These are phyloP conservation scores for Vishniacozyma victoriae DNA, from an alignment of 768 basidiomycete genomes.

Conservation along the genomic window DNA sequence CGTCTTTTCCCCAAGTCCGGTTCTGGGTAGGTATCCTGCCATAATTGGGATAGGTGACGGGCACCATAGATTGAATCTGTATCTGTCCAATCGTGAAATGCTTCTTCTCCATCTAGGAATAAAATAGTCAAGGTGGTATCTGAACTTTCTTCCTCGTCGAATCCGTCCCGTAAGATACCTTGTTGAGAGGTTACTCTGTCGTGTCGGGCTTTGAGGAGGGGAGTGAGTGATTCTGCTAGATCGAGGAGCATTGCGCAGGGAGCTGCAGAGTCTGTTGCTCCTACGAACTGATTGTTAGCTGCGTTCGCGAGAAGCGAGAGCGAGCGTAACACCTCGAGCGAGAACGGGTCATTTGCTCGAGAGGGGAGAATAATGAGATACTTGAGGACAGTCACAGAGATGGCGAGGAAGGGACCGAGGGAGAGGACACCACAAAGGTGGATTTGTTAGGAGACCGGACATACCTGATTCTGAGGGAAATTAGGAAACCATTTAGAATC, in stretches of 20 bases:
- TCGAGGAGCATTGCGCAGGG: constrained; percentile 92
- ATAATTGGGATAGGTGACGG: constrained; percentile 82
- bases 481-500: constrained; percentile 81
- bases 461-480: constrained; percentile 69
- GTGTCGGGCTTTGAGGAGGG: constrained; percentile 30
- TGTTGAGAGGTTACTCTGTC: constrained; percentile 60
- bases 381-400: too few relatives aligned
- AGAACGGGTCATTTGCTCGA: neutral
- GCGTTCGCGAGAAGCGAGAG: too few relatives aligned
- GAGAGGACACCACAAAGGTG: too few relatives aligned
- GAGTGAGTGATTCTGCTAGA: constrained; percentile 74
- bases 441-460: too few relatives aligned
- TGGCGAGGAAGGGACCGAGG: too few relatives aligned
- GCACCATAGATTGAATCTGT: constrained; percentile 94
- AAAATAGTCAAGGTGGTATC: constrained; percentile 85
- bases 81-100: constrained; percentile 80
- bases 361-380: too few relatives aligned
- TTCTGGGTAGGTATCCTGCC: constrained; percentile 63
- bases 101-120: constrained; percentile 98
- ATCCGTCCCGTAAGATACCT: constrained; percentile 52
- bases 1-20: constrained; percentile 55
- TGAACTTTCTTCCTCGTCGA: constrained; percentile 60
- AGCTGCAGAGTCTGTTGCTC: constrained; percentile 94
- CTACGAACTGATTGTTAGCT: constrained; percentile 73
- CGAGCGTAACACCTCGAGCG: neutral